Evolutionary conservation across 2,329 filamentous ascomycete genomes (phyloP).

Genomic region (Thielaviopsis populi): DNA sequence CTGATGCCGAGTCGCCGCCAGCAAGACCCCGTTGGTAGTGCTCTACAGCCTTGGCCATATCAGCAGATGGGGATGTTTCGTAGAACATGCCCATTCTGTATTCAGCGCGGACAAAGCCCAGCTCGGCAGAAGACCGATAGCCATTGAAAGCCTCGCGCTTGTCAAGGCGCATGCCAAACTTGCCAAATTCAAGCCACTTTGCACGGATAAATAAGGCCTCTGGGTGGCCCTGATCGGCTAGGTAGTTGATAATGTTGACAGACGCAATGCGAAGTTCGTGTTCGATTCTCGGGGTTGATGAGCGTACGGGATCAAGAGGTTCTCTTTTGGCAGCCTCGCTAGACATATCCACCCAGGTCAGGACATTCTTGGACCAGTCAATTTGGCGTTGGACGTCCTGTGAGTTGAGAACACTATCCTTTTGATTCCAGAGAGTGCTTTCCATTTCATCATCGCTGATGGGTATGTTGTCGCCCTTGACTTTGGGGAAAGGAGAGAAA

Average conservation of each 20-base stretch:
- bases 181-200: constrained; percentile 97
- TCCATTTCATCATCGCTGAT: constrained; percentile 92
- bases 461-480: constrained; percentile 76
- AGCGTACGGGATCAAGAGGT: constrained; percentile 36
- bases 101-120: constrained; percentile 75
- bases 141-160: constrained; percentile 86
- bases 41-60: constrained; percentile 75
- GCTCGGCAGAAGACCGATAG: constrained; percentile 73
- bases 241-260: constrained; percentile 77
- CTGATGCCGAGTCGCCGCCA: constrained; percentile 73
- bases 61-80: constrained; percentile 84
- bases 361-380: constrained; percentile 85
- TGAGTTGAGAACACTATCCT: constrained; percentile 71
- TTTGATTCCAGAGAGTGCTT: constrained; percentile 69
- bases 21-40: constrained; percentile 77
- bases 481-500: constrained; percentile 83
- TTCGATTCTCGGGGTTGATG: constrained; percentile 71
- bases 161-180: constrained; percentile 78
- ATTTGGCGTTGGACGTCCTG: constrained; percentile 95
- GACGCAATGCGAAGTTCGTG: constrained; percentile 80
- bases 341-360: constrained; percentile 75
- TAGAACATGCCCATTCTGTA: constrained; percentile 98
- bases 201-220: constrained; percentile 87
- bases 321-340: constrained; percentile 62
- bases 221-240: constrained; percentile 82